Evolutionary conservation across 805 yeast genomes (phyloP).

Genomic region (Teunomyces aglyptinius): DNA sequence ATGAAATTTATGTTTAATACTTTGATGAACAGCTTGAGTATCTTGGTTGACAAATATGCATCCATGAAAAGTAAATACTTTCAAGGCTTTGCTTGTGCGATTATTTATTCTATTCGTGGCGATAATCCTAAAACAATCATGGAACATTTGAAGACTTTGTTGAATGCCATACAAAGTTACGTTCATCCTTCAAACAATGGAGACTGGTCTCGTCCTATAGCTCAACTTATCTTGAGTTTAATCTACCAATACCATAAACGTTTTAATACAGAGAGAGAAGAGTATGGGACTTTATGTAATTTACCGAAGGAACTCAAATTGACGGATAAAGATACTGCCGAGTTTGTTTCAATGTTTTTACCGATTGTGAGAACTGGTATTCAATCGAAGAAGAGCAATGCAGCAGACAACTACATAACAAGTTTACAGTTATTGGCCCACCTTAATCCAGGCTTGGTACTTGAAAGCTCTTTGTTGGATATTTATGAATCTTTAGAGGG

Average conservation of each 20-base stretch:
- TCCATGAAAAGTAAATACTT: constrained; percentile 40
- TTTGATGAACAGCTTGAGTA: constrained; percentile 43
- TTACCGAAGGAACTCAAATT: constrained; percentile 34
- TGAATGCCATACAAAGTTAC: constrained; percentile 75
- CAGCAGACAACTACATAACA: constrained; percentile 56
- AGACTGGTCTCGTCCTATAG: constrained; percentile 73
- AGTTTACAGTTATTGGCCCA: constrained; percentile 64
- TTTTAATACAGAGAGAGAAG: constrained; percentile 45
- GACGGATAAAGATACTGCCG: constrained; percentile 29
- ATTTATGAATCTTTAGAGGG: constrained; percentile 73
- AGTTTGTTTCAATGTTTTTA: constrained; percentile 51
- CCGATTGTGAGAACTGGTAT: constrained; percentile 65
- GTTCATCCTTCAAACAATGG: constrained; percentile 94
- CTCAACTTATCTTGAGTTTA: constrained; percentile 62
- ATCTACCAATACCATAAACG: constrained; percentile 62
- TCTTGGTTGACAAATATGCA: constrained; percentile 48
- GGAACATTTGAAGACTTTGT: constrained; percentile 49
- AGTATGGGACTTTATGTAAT: constrained; percentile 22
- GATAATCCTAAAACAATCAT: constrained; percentile 43
- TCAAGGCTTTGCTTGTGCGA: constrained; percentile 42
- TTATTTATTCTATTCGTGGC: constrained; percentile 65
- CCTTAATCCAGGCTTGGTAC: constrained; percentile 52
- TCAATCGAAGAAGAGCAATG: constrained; percentile 66
- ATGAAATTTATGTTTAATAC: constrained; percentile 58
- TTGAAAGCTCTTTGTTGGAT: constrained; percentile 60